phyloP scores from a whole-genome alignment of 148 eudicot genomes.

The Chenopodium formosanum region DNA sequence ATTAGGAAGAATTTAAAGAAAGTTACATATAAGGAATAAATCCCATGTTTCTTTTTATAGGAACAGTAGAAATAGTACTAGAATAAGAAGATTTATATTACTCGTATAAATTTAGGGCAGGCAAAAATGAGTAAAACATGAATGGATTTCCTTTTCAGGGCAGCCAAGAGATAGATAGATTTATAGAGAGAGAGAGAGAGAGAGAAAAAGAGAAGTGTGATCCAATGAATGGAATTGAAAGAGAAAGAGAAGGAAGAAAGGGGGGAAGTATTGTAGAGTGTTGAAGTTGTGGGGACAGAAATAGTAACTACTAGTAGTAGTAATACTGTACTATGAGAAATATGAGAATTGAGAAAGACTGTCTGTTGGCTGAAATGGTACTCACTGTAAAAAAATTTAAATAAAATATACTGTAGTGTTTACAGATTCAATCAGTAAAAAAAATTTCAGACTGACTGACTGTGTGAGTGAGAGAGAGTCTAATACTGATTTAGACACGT shows the following conservation, averaged over 20 bases:
- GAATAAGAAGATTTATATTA: not conserved
- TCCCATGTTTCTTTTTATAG: not conserved
- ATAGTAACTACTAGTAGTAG: constrained; percentile 27
- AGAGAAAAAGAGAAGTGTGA: not conserved
- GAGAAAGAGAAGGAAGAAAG: too few species aligned
- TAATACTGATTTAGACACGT: constrained; percentile 31
- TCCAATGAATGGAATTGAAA: constrained; percentile 8
- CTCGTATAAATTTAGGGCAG: constrained; percentile 18
- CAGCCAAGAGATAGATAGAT: not conserved
- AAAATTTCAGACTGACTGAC: not conserved
- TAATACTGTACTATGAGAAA: too few species aligned
- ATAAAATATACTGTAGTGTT: too few species aligned
- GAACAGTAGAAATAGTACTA: constrained; percentile 14
- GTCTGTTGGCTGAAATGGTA: constrained; percentile 24
- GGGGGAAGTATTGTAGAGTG: not conserved
- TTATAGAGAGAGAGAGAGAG: not conserved
- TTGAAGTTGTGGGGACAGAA: constrained; percentile 31
- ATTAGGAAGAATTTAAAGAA: not conserved
- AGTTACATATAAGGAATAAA: not conserved
- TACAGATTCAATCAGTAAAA: too few species aligned
- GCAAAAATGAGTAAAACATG: not conserved
- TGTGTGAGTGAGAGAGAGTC: not conserved
- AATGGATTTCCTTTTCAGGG: constrained; percentile 5
- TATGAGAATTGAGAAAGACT: not conserved
- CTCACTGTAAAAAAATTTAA: not conserved